Evolutionary conservation across 1,139 yeast species (phyloP).

Genomic region (Yamadazyma epiphylla): DNA sequence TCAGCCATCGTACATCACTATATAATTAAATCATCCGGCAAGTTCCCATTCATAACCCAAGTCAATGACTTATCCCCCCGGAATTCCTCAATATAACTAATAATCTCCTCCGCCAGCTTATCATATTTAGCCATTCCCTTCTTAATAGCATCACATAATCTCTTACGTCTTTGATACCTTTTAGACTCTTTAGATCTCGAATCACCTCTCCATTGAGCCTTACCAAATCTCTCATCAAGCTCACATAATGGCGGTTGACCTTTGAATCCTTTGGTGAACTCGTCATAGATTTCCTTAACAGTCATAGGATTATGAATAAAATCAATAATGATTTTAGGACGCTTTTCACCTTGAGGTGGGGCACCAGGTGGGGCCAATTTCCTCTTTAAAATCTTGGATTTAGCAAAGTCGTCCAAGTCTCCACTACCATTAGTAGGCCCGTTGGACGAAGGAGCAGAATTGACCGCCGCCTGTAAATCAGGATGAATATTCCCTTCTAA

Average conservation of each 20-base stretch:
- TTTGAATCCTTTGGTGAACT: slow-evolving; percentile 43
- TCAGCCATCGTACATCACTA: slow-evolving; percentile 3
- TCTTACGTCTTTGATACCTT: slow-evolving; percentile 43
- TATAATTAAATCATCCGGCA: slow-evolving; percentile 33
- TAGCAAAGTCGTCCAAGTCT: slow-evolving; percentile 14
- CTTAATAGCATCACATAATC: slow-evolving; percentile 44
- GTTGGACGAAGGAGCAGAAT: no score
- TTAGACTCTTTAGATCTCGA: slow-evolving; percentile 46
- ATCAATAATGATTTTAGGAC: slow-evolving; percentile 36
- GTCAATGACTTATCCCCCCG: slow-evolving; percentile 44
- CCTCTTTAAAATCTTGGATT: slow-evolving; percentile 12
- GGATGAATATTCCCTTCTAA: slow-evolving; percentile 15
- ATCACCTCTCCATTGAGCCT: slow-evolving; percentile 48
- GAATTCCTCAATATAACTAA: slow-evolving; percentile 39
- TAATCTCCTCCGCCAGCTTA: slow-evolving; percentile 42
- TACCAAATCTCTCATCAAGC: slow-evolving; percentile 43
- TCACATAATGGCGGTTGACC: slow-evolving; percentile 46
- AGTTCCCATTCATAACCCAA: slow-evolving; percentile 50
- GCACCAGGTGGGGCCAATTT: slow-evolving; percentile 6
- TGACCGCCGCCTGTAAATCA: slow-evolving; percentile 27
- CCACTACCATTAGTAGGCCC: slow-evolving; percentile 30
- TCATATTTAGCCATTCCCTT: slow-evolving; percentile 40
- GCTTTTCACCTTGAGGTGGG: slow-evolving; percentile 14
- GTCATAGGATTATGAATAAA: slow-evolving; percentile 47
- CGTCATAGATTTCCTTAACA: slow-evolving; percentile 44